These are phyloP conservation scores for Aspergillus pseudoterreus DNA, from an alignment of 2,329 filamentous ascomycete species.

Conservation along the genomic window DNA sequence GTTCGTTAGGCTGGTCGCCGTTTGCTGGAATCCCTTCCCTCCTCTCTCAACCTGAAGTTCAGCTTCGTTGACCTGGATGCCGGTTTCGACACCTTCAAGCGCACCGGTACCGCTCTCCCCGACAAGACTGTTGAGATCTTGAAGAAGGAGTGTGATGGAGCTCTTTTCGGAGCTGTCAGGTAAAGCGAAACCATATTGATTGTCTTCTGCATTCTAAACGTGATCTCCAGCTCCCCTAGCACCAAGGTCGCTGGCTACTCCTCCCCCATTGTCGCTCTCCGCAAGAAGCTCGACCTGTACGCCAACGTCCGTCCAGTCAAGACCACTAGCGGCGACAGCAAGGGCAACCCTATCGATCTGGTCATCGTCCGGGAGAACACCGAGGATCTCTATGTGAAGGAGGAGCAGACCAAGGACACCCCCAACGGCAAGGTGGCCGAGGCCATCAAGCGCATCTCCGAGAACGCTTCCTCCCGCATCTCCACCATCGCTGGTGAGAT, in stretches of 20 bases:
- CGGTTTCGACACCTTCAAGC: conserved; percentile 89
- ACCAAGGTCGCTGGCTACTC: conserved; percentile 92
- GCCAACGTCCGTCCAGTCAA: conserved; percentile 97
- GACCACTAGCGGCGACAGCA: conserved; percentile 56
- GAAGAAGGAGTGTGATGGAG: conserved; percentile 87
- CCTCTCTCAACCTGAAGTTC: conserved; percentile 90
- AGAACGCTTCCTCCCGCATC: conserved; percentile 80
- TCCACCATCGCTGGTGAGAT: conserved; percentile 93
- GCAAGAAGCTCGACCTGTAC: conserved; percentile 92
- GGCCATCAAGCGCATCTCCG: conserved; percentile 94
- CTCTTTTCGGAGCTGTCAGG: conserved; percentile 92
- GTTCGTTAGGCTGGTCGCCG: conserved; percentile 65
- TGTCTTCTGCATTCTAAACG: not conserved
- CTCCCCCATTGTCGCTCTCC: conserved; percentile 90
- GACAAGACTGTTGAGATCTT: conserved; percentile 88
- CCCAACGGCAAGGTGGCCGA: conserved; percentile 80
- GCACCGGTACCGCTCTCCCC: conserved; percentile 81
- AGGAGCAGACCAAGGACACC: conserved; percentile 78
- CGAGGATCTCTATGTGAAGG: conserved; percentile 96
- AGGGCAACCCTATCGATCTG: conserved; percentile 71
- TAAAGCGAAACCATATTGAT: conserved; percentile 20
- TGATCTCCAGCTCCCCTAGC: conserved; percentile 66
- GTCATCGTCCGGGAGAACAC: conserved; percentile 99
- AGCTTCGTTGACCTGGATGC: conserved; percentile 90
- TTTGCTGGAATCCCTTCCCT: conserved; percentile 85